phyloP scores from a whole-genome alignment of 208 protist species.

The Crithidia bombi region DNA sequence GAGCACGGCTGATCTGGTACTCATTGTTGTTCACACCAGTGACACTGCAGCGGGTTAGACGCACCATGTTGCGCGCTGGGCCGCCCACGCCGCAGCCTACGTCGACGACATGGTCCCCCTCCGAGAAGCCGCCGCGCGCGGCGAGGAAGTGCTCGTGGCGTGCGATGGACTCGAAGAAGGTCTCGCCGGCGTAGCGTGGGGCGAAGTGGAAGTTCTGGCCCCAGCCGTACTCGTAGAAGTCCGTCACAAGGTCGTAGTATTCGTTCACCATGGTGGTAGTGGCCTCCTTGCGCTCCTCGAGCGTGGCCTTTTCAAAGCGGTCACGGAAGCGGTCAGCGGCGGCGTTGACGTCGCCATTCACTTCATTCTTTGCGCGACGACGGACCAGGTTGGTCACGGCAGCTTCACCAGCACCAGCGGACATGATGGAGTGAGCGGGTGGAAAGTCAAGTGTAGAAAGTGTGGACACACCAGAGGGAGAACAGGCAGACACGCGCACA shows the following conservation, averaged over 20 bases:
- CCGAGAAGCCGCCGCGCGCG: slow-evolving; percentile 79
- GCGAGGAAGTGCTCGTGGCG: slow-evolving; percentile 97
- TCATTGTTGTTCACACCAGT: slow-evolving; percentile 98
- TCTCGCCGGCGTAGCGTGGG: slow-evolving; percentile 80
- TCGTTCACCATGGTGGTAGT: slow-evolving; percentile 92
- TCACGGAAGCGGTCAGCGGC: slow-evolving; percentile 82
- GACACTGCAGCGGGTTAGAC: slow-evolving; percentile 94
- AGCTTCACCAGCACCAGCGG: slow-evolving; percentile 53
- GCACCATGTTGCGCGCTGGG: slow-evolving; percentile 94
- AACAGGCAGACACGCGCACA: not conserved
- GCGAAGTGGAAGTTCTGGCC: slow-evolving; percentile 97
- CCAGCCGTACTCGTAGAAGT: slow-evolving; percentile 98
- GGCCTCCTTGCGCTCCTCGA: slow-evolving; percentile 70
- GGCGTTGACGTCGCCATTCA: slow-evolving; percentile 61
- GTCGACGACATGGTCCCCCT: slow-evolving; percentile 87
- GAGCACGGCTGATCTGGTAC: slow-evolving; percentile 94
- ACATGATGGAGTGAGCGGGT: slow-evolving; percentile 38
- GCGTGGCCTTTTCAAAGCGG: slow-evolving; percentile 76
- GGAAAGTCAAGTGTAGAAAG: not conserved
- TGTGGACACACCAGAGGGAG: not conserved
- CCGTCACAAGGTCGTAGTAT: slow-evolving; percentile 97
- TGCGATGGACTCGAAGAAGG: slow-evolving; percentile 90
- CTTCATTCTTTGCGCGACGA: slow-evolving; percentile 47
- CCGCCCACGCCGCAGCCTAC: slow-evolving; percentile 97
- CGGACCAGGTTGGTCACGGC: slow-evolving; percentile 64